Evolutionary conservation across 768 basidiomycete genomes (phyloP).

Genomic region (Tephrocybe sp.): DNA sequence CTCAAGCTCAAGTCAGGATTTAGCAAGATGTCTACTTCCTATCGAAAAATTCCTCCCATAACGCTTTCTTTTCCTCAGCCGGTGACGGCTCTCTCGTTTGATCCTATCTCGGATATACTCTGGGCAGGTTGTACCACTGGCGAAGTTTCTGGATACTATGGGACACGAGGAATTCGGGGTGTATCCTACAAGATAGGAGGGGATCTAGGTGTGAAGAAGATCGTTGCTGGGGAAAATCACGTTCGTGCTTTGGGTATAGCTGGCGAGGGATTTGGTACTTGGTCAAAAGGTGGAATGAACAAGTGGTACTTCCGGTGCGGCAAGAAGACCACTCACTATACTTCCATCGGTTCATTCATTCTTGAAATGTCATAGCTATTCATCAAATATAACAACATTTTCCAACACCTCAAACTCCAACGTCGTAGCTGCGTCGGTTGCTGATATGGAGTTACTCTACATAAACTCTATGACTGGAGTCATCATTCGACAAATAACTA

Average conservation of each 20-base stretch:
- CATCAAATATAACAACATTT: constrained; percentile 35
- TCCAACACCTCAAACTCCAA: constrained; percentile 51
- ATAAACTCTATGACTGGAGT: constrained; percentile 76
- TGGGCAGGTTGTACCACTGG: constrained; percentile 84
- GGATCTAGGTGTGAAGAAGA: constrained; percentile 66
- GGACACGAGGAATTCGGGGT: constrained; percentile 60
- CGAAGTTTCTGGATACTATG: constrained; percentile 66
- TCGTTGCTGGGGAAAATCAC: constrained; percentile 77
- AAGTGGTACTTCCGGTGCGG: constrained; percentile 78
- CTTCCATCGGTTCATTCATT: constrained; percentile 8
- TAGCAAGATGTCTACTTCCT: constrained; percentile 28
- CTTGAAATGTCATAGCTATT: constrained; percentile 13
- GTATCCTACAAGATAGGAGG: constrained; percentile 76
- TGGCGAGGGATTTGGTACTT: constrained; percentile 72
- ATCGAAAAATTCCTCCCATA: constrained; percentile 34
- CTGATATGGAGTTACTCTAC: constrained; percentile 60
- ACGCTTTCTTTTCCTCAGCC: constrained; percentile 44
- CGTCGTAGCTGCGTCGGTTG: constrained; percentile 59
- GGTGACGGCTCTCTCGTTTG: constrained; percentile 81
- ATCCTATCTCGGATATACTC: constrained; percentile 86
- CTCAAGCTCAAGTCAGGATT: too few relatives aligned
- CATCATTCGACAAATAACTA: constrained; percentile 54
- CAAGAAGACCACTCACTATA: constrained; percentile 2
- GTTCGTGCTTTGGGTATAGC: constrained; percentile 63
- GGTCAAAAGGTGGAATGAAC: constrained; percentile 84